phyloP scores from a whole-genome alignment of 345 rosid species.

The Populus deltoides region DNA sequence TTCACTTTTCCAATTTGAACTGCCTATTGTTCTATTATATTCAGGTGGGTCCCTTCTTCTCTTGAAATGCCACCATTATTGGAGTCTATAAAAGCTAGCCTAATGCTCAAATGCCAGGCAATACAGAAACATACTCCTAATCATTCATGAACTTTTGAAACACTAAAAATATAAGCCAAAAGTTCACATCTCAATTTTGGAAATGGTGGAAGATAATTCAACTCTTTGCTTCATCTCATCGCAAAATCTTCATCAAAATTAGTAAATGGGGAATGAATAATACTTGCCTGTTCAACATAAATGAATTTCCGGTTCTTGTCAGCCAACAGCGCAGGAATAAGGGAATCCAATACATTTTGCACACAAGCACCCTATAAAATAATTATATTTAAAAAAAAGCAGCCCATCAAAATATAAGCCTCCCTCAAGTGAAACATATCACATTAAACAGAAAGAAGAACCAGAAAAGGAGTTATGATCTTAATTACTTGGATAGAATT shows the following conservation, averaged over 20 bases:
- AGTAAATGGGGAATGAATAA: conserved; percentile 1
- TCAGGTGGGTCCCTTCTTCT: neutral
- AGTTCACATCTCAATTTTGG: neutral
- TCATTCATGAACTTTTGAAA: neutral
- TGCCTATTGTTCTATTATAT: neutral
- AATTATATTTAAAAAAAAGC: neutral
- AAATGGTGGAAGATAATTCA: neutral
- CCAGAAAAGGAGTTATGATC: neutral
- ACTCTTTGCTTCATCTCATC: neutral
- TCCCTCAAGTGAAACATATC: neutral
- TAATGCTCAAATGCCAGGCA: neutral
- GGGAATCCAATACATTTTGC: conserved; percentile 88
- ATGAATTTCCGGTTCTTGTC: conserved; percentile 89
- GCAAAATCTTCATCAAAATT: neutral
- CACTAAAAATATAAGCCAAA: neutral
- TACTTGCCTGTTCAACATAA: conserved; percentile 73
- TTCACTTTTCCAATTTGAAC: neutral
- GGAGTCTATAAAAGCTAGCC: neutral
- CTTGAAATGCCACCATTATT: neutral
- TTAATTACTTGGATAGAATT: conserved; percentile 82
- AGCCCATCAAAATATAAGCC: neutral
- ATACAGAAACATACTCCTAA: neutral
- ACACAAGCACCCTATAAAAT: conserved; percentile 80
- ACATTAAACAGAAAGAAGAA: neutral
- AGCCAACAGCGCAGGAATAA: conserved; percentile 74